Conservation (phyloP, 1,284 basidiomycete genomes). For the Peniophora sp. region DNA sequence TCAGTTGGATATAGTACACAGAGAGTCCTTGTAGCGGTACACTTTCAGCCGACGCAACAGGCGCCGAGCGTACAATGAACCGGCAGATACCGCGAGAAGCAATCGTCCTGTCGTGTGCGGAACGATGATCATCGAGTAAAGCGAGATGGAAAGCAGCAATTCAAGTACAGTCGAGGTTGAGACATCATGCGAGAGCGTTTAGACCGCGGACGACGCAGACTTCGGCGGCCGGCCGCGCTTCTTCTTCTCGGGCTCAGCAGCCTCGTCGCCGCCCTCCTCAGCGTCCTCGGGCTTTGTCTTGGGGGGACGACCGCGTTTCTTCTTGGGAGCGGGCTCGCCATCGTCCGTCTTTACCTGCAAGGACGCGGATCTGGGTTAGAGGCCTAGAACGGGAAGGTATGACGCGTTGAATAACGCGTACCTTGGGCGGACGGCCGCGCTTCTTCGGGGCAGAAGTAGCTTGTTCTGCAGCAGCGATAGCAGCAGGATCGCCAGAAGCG, state of each 20-base stretch:
- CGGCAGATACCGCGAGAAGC: no score
- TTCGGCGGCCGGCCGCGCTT: conserved; percentile 60
- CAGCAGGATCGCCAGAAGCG: conserved; percentile 26
- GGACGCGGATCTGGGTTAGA: conserved; percentile 14
- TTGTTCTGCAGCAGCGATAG: conserved; percentile 28
- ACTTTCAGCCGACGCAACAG: no score
- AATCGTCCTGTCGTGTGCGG: no score
- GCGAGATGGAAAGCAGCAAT: no score
- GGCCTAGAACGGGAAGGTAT: conserved; percentile 4
- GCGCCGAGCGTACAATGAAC: no score
- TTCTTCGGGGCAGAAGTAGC: conserved; percentile 41
- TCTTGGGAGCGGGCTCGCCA: conserved; percentile 44
- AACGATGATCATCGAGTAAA: no score
- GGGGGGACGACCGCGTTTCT: conserved; percentile 65
- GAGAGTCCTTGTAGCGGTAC: no score
- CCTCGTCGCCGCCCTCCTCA: conserved; percentile 5
- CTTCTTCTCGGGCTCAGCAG: conserved; percentile 26
- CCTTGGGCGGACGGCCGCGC: conserved; percentile 73
- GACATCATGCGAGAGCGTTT: no score
- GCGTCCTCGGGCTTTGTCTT: conserved; percentile 28
- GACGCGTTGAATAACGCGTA: conserved; percentile 26
- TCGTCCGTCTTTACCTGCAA: conserved; percentile 46
- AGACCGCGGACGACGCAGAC: neutral
- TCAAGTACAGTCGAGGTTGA: no score
- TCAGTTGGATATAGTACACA: no score